Evolutionary conservation across 805 yeast genomes (phyloP).

Genomic region (Kregervanrija delftensis): DNA sequence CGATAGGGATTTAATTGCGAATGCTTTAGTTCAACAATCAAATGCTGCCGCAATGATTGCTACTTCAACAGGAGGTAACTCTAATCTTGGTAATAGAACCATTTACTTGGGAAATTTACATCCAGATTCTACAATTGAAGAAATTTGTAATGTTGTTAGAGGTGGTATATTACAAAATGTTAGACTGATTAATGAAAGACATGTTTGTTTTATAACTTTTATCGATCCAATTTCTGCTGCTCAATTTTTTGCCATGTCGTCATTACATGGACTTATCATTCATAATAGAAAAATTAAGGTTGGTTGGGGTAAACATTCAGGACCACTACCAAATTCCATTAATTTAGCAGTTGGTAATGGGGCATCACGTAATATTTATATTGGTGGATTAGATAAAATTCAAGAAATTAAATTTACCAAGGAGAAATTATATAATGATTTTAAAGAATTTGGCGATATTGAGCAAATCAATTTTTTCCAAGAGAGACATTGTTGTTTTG

Average conservation of each 20-base stretch:
- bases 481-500: slow-evolving; percentile 83
- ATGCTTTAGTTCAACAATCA: slow-evolving; percentile 82
- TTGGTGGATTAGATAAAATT: slow-evolving; percentile 47
- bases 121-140: slow-evolving; percentile 82
- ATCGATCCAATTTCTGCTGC: slow-evolving; percentile 97
- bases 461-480: slow-evolving; percentile 88
- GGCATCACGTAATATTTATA: slow-evolving; percentile 87
- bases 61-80: slow-evolving; percentile 88
- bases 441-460: slow-evolving; percentile 82
- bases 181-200: slow-evolving; percentile 74
- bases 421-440: slow-evolving; percentile 59
- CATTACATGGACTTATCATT: slow-evolving; percentile 79
- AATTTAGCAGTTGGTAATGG: slow-evolving; percentile 89
- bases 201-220: slow-evolving; percentile 90
- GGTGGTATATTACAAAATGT: slow-evolving; percentile 89
- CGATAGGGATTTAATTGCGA: slow-evolving; percentile 55
- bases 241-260: slow-evolving; percentile 92
- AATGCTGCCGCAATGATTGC: slow-evolving; percentile 98
- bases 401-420: slow-evolving; percentile 23
- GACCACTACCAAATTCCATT: slow-evolving; percentile 81
- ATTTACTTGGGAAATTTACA: slow-evolving; percentile 88
- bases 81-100: slow-evolving; percentile 87
- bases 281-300: slow-evolving; percentile 83
- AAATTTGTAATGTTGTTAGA: slow-evolving; percentile 90
- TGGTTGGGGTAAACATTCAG: slow-evolving; percentile 98